These are phyloP conservation scores for Chalara sp. DNA, from an alignment of 2,329 filamentous ascomycete genomes.

Conservation along the genomic window DNA sequence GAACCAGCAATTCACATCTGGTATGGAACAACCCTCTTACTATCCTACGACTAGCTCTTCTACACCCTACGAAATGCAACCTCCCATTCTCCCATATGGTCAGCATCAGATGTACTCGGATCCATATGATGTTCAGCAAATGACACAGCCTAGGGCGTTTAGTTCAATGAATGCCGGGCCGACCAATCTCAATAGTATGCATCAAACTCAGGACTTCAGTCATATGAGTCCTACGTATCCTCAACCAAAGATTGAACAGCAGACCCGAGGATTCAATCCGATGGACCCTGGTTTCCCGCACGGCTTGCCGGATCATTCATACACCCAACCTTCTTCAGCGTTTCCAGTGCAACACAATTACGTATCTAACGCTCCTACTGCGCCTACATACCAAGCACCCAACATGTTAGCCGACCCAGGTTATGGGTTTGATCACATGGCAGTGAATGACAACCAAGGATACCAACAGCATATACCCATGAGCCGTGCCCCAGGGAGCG, in stretches of 20 bases:
- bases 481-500: slow-evolving; percentile 19
- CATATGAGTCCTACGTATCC: slow-evolving; percentile 13
- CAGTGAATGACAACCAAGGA: slow-evolving; percentile 11
- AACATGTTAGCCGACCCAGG: slow-evolving; percentile 17
- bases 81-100: slow-evolving; percentile 12
- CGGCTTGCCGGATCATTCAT: slow-evolving; percentile 14
- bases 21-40: slow-evolving; percentile 15
- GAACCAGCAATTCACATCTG: slow-evolving; percentile 8
- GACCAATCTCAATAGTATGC: slow-evolving; percentile 9
- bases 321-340: slow-evolving; percentile 9
- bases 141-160: slow-evolving; percentile 15
- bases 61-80: slow-evolving; percentile 13
- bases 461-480: slow-evolving; percentile 20
- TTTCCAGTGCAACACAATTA: slow-evolving; percentile 20
- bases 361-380: slow-evolving; percentile 14
- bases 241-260: slow-evolving; percentile 15
- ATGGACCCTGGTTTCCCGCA: slow-evolving; percentile 13
- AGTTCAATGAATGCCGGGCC: slow-evolving; percentile 9
- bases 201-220: slow-evolving; percentile 13
- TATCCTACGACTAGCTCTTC: slow-evolving; percentile 12
- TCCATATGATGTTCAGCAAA: slow-evolving; percentile 12
- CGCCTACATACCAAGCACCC: slow-evolving; percentile 16
- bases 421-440: slow-evolving; percentile 17
- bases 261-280: slow-evolving; percentile 11
- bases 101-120: slow-evolving; percentile 15